phyloP scores from a whole-genome alignment of 805 yeast genomes.

The Martiniozyma abietophila region DNA sequence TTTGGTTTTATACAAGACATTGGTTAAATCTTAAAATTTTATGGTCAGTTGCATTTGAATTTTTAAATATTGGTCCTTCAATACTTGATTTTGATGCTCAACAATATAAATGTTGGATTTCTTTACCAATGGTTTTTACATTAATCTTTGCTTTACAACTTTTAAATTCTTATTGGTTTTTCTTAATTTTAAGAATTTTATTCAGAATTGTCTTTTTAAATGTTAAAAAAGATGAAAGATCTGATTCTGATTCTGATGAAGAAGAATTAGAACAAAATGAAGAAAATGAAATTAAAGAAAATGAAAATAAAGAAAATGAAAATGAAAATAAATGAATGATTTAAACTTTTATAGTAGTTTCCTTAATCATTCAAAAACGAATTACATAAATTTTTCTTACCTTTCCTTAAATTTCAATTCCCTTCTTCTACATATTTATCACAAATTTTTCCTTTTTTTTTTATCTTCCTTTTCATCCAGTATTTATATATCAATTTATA shows the following conservation, averaged over 20 bases:
- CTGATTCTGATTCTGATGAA: conserved; percentile 69
- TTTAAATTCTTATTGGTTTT: conserved; percentile 84
- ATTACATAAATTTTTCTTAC: no score
- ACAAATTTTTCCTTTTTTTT: no score
- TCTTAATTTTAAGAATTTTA: conserved; percentile 68
- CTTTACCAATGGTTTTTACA: conserved; percentile 80
- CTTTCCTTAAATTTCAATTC: no score
- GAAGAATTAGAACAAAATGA: conserved; percentile 28
- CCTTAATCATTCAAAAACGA: no score
- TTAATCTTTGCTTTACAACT: conserved; percentile 74
- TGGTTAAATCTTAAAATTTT: conserved; percentile 70
- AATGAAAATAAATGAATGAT: not conserved
- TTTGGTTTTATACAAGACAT: conserved; percentile 89
- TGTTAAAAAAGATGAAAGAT: conserved; percentile 69
- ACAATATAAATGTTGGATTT: conserved; percentile 94
- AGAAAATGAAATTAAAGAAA: conserved; percentile 9
- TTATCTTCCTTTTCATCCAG: no score
- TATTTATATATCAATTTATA: no score
- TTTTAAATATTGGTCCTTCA: conserved; percentile 75
- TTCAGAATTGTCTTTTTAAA: conserved; percentile 55
- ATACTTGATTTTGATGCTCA: conserved; percentile 77
- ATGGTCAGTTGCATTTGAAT: conserved; percentile 81
- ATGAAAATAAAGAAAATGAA: not conserved
- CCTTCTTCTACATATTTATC: no score
- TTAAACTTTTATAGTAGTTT: not conserved